phyloP scores from a whole-genome alignment of 768 basidiomycete genomes.

The Daedaleopsis sinensis region DNA sequence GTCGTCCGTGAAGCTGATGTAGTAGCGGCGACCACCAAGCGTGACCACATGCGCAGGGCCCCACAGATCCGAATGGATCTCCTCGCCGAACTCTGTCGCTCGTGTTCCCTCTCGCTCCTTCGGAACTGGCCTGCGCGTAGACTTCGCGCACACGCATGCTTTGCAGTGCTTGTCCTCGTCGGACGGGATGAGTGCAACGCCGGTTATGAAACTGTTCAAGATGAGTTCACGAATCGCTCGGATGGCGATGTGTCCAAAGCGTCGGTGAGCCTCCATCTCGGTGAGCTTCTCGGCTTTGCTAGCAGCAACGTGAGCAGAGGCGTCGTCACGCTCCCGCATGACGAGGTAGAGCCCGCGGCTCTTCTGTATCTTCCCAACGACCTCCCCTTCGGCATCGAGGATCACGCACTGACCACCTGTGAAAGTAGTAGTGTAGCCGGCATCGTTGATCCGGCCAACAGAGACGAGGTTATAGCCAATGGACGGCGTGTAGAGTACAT shows the following conservation, averaged over 20 bases:
- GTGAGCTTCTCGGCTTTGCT: constrained; percentile 6
- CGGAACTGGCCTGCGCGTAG: constrained; percentile 35
- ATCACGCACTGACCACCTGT: constrained; percentile 20
- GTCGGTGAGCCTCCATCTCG: constrained; percentile 33
- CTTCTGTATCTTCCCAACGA: constrained; percentile 7
- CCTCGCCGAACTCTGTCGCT: constrained; percentile 35
- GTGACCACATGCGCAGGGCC: constrained; percentile 40
- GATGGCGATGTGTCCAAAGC: constrained; percentile 39
- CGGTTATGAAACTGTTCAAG: constrained; percentile 33
- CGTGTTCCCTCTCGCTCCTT: constrained; percentile 10
- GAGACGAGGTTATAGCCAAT: constrained; percentile 18
- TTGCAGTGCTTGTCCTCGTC: constrained; percentile 32
- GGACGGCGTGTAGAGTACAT: constrained; percentile 19
- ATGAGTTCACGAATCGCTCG: constrained; percentile 29
- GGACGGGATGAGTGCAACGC: constrained; percentile 26
- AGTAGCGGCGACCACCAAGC: constrained; percentile 21
- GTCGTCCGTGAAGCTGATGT: constrained; percentile 34
- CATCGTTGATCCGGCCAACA: constrained; percentile 19
- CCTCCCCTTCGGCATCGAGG: not conserved
- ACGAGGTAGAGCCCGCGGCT: constrained; percentile 25
- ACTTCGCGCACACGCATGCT: constrained; percentile 46
- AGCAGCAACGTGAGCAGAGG: not conserved
- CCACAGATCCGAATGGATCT: constrained; percentile 47
- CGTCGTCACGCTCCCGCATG: not conserved
- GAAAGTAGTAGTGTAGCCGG: constrained; percentile 16